Evolutionary conservation across 768 basidiomycete genomes (phyloP), one percentile per base, ranked within the genome.

Genomic region (Kwoniella shandongensis): DNA sequence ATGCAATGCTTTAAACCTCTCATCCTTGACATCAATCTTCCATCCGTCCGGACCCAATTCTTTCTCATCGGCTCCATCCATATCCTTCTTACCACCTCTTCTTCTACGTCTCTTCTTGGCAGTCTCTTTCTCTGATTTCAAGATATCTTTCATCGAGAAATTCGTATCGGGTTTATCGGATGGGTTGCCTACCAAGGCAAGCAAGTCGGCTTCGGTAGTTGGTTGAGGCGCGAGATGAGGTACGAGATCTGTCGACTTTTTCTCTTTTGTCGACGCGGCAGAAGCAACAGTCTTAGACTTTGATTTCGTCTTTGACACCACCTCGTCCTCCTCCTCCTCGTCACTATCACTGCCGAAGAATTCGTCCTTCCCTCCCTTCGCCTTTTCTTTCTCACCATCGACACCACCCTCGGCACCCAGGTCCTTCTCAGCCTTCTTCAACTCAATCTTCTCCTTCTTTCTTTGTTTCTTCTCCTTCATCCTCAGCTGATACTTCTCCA

Each of bases 401-500:
- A 76, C 35, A 25, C 22, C 64, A 36, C 50, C 66, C 22, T 46
- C 56, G 17, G 39, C 58, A 4, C 56, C 61, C 32, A 32, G 32
- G 44, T 61, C 69, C 51, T 67, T 73, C 12, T 54, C 48, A 23
- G 61, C 62, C n/a, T 59, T 29, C 42, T 52, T 56, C 56, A 76
- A 57, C 66, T 80, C 81, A 68, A 81, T 82, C 27, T 87, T 86
- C 41, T 84, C 85, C 80, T 89, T 91, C 78, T 84, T 84, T 72
- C 84, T 84, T 77, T 85, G 86, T 76, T 85, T 82, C 80, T 90
- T 93, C 78, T 97, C 92, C 76, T 83, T 86, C 82, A 88, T 84
- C 78, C 92, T 92, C 62, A 88, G 80, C 76, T 89, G 86, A 76
- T 99, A 99, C 68, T 79, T 85, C 70, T 93, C 91, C 30, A 98